Evolutionary conservation across 345 rosid species (phyloP).

Genomic region (Eucalyptus sp.): DNA sequence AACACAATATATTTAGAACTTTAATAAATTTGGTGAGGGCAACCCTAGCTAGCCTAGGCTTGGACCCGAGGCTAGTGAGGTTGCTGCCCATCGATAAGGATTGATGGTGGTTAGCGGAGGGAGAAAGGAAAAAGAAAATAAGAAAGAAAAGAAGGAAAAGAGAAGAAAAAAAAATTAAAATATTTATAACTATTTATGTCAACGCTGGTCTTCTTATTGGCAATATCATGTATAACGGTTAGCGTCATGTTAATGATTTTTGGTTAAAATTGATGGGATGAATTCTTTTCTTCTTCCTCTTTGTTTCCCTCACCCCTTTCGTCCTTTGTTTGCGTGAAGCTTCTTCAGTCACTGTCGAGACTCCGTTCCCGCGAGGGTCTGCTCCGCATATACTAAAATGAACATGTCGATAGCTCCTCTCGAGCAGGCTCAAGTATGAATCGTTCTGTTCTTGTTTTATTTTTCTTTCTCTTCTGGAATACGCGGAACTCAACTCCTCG

Average conservation of each 20-base stretch:
- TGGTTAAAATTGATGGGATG: fast-evolving
- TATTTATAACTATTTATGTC: too few species aligned
- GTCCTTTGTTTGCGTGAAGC: not conserved
- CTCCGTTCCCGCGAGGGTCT: not conserved
- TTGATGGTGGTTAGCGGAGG: too few species aligned
- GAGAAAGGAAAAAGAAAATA: too few species aligned
- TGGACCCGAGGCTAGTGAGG: too few species aligned
- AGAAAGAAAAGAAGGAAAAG: not conserved
- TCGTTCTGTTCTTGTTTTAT: not conserved
- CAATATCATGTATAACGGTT: fast-evolving
- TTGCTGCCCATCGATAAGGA: too few species aligned
- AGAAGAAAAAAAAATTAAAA: too few species aligned
- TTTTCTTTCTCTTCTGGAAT: not conserved
- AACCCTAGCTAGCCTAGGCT: too few species aligned
- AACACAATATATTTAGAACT: fast-evolving
- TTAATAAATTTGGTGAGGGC: not conserved
- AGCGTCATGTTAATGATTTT: fast-evolving
- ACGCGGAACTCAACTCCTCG: not conserved
- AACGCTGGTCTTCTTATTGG: fast-evolving
- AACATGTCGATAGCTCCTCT: not conserved
- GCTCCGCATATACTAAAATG: not conserved
- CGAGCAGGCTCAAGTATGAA: not conserved
- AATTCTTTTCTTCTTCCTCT: not conserved
- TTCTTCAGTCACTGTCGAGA: not conserved
- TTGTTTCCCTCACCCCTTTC: not conserved